phyloP scores from a whole-genome alignment of 2,329 filamentous ascomycete species.

The Fusarium sp. region DNA sequence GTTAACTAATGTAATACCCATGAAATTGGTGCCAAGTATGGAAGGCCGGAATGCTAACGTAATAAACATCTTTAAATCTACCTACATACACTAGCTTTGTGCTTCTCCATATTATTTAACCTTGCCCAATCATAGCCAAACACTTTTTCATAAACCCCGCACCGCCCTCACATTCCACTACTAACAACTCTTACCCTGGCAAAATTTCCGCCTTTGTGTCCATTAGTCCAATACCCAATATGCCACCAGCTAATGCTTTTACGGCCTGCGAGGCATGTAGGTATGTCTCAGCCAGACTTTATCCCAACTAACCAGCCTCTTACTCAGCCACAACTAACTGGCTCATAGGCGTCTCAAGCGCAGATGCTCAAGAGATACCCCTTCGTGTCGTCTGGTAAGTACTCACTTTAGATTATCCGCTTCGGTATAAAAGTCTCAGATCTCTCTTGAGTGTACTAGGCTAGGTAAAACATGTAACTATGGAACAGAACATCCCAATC shows the following conservation, averaged over 20 bases:
- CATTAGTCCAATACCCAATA: neutral
- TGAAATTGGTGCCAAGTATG: neutral
- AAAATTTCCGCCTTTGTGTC: neutral
- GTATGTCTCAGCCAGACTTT: neutral
- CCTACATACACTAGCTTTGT: neutral
- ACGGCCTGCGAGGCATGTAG: neutral
- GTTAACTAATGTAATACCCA: fast-evolving
- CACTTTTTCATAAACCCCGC: neutral
- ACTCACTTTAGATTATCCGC: fast-evolving
- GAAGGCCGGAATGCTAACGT: neutral
- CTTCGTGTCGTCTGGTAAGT: neutral
- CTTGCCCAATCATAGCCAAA: too few relatives aligned
- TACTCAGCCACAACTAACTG: neutral
- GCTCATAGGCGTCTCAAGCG: neutral
- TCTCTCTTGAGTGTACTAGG: neutral
- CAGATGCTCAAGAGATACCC: neutral
- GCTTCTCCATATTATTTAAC: neutral
- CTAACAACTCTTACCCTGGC: neutral
- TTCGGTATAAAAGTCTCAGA: fast-evolving
- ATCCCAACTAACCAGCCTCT: neutral
- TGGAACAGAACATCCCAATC: too few relatives aligned
- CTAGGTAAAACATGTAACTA: neutral
- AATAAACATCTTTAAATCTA: neutral
- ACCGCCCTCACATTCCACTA: fast-evolving
- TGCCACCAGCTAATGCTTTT: neutral